Evolutionary conservation across 2,329 filamentous ascomycete genomes (phyloP).

Genomic region (Diaporthe eres): DNA sequence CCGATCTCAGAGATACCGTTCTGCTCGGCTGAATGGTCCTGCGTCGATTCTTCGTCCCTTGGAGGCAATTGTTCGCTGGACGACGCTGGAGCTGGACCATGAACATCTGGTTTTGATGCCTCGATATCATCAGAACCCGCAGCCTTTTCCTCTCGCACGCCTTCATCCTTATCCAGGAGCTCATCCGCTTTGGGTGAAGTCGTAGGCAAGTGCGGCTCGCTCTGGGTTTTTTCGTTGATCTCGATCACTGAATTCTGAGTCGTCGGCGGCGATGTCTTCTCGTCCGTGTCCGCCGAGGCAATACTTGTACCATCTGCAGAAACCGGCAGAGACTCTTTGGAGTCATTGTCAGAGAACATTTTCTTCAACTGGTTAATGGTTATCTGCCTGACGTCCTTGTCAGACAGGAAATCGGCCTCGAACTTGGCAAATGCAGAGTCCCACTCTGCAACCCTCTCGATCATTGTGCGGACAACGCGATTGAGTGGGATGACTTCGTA

Average conservation of each 20-base stretch:
- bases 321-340: slow-evolving; percentile 79
- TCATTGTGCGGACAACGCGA: slow-evolving; percentile 86
- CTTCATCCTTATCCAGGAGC: slow-evolving; percentile 36
- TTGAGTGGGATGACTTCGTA: slow-evolving; percentile 98
- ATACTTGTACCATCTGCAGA: slow-evolving; percentile 55
- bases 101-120: not conserved
- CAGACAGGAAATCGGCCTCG: slow-evolving; percentile 92
- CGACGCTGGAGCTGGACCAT: not conserved
- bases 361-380: slow-evolving; percentile 94
- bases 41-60: slow-evolving; percentile 17
- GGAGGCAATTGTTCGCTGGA: not conserved
- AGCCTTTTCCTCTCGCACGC: not conserved
- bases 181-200: slow-evolving; percentile 43
- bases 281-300: slow-evolving; percentile 58
- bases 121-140: slow-evolving; percentile 15
- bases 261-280: slow-evolving; percentile 60
- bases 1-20: not conserved
- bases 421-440: slow-evolving; percentile 92
- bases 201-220: slow-evolving; percentile 35
- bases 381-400: slow-evolving; percentile 94
- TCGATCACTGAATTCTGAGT: slow-evolving; percentile 45
- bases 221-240: slow-evolving; percentile 35
- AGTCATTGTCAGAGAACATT: slow-evolving; percentile 93
- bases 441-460: slow-evolving; percentile 95
- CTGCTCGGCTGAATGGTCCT: slow-evolving; percentile 5